A percentile compares a stretch with the other conserved stretches of the same genome.
Conservation (phyloP, 257 asterid species). For the Nicotiana obtusifolia region DNA sequence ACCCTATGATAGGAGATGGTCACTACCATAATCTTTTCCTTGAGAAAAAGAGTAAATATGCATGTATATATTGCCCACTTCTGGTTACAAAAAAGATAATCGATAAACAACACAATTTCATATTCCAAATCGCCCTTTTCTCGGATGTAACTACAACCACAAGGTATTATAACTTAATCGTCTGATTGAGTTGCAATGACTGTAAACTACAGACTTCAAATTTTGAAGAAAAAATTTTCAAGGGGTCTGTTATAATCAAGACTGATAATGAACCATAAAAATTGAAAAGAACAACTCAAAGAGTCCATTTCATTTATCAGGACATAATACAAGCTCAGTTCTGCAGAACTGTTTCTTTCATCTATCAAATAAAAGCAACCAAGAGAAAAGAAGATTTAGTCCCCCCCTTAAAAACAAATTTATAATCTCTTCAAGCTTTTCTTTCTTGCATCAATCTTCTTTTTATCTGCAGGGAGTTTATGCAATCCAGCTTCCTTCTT, state of each 20-base stretch:
- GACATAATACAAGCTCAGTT: background rate
- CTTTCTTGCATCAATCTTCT: slow-evolving; percentile 92
- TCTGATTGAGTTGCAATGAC: no score
- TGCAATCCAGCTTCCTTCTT: slow-evolving; percentile 59
- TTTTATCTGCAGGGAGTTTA: slow-evolving; percentile 65
- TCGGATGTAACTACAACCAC: slow-evolving; percentile 7
- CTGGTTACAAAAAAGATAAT: background rate
- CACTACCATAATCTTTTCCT: no score
- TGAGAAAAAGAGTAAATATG: background rate
- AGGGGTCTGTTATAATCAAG: no score
- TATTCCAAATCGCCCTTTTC: background rate
- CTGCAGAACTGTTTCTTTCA: slow-evolving; percentile 4
- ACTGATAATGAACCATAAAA: background rate
- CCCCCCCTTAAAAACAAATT: slow-evolving; percentile 9
- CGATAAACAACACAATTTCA: background rate
- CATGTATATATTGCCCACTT: background rate
- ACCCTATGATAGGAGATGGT: no score
- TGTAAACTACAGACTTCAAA: no score
- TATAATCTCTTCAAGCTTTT: slow-evolving; percentile 84
- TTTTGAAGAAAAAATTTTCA: no score
- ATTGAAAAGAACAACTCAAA: background rate
- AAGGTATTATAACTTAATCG: background rate
- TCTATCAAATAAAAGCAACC: slow-evolving; percentile 1
- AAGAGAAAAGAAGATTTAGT: background rate
- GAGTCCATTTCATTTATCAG: slow-evolving; percentile 10